These are phyloP conservation scores for Trichoderma sp. DNA, from an alignment of 2,329 filamentous ascomycete species.

Conservation along the genomic window DNA sequence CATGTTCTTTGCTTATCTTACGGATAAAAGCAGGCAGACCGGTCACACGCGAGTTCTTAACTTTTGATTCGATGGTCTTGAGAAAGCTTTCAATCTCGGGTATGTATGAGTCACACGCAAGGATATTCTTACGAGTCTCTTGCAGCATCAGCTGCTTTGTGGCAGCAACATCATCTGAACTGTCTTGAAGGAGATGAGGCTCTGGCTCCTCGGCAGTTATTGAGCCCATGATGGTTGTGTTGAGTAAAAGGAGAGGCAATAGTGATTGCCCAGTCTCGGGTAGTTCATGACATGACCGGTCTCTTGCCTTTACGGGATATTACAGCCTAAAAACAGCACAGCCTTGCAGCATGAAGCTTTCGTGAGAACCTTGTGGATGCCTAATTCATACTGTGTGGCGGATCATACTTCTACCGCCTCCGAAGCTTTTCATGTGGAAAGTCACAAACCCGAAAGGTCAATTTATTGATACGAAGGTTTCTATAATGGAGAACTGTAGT, in stretches of 20 bases:
- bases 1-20: constrained; percentile 26
- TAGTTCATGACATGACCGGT: not conserved
- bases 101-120: constrained; percentile 18
- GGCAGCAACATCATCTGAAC: not conserved
- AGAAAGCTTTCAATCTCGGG: constrained; percentile 28
- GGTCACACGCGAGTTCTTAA: constrained; percentile 23
- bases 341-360: not conserved
- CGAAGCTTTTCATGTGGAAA: not conserved
- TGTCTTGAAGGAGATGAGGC: not conserved
- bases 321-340: not conserved
- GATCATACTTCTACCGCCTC: constrained; percentile 8
- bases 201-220: not conserved
- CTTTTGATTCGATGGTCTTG: constrained; percentile 8
- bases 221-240: not conserved
- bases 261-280: not conserved
- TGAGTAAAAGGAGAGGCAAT: not conserved
- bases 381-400: constrained; percentile 18
- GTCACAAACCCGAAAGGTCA: not conserved
- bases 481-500: not conserved
- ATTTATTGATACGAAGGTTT: no score
- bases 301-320: not conserved
- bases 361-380: not conserved
- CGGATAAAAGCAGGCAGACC: constrained; percentile 30
- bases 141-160: constrained; percentile 20
- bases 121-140: constrained; percentile 17